phyloP scores from a whole-genome alignment of 2,329 filamentous ascomycete species.

The Fusarium scirpi region DNA sequence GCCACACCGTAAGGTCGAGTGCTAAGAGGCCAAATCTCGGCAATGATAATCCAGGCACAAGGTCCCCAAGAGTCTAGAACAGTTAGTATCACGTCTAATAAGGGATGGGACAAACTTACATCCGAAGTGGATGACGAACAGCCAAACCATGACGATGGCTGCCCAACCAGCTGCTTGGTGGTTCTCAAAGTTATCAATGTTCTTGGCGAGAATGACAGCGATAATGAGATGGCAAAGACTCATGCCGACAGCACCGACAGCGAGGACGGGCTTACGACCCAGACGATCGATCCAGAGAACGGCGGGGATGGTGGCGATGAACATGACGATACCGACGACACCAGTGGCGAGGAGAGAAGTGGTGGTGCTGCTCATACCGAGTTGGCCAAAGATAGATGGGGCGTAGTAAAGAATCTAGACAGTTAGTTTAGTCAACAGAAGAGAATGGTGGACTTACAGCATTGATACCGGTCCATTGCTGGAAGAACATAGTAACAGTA shows the following conservation, averaged over 20 bases:
- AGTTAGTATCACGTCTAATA: not conserved
- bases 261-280: conserved; percentile 72
- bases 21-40: conserved; percentile 80
- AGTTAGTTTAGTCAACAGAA: not conserved
- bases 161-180: conserved; percentile 74
- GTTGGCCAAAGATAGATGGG: conserved; percentile 74
- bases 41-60: conserved; percentile 79
- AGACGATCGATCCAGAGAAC: conserved; percentile 74
- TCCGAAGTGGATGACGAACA: conserved; percentile 80
- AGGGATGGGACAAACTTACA: conserved; percentile 47
- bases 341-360: conserved; percentile 75
- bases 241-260: conserved; percentile 77
- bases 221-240: conserved; percentile 77
- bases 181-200: conserved; percentile 70
- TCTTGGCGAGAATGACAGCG: conserved; percentile 74
- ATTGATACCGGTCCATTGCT: conserved; percentile 63
- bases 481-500: conserved; percentile 72
- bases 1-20: conserved; percentile 78
- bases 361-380: conserved; percentile 67
- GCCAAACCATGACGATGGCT: conserved; percentile 74
- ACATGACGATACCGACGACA: conserved; percentile 78
- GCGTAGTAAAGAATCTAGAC: conserved; percentile 70
- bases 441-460: conserved; percentile 54
- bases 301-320: conserved; percentile 73
- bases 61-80: conserved; percentile 73